Evolutionary conservation across 306 rosid species (phyloP).

Genomic region (Cicer chorassanicum): DNA sequence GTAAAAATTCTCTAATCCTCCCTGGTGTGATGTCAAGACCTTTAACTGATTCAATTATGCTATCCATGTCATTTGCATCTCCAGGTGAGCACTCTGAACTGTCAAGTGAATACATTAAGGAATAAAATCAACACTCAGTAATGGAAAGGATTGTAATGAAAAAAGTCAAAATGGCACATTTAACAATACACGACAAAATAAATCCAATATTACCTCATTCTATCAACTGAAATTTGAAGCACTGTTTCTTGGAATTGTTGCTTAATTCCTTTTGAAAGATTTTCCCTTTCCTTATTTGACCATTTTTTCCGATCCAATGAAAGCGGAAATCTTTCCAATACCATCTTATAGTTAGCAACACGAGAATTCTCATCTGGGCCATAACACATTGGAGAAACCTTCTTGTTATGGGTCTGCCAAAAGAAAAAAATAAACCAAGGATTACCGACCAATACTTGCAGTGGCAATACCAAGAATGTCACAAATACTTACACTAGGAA

Average conservation of each 20-base stretch:
- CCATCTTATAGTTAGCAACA: constrained; percentile 71
- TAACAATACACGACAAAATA: constrained; percentile 25
- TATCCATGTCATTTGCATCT: constrained; percentile 63
- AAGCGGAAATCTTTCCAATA: constrained; percentile 62
- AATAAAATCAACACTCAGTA: not conserved
- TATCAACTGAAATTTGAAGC: constrained; percentile 66
- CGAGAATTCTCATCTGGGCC: constrained; percentile 84
- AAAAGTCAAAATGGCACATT: constrained; percentile 31
- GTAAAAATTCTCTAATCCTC: constrained; percentile 66
- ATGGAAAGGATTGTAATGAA: constrained; percentile 18
- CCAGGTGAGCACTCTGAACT: constrained; percentile 57
- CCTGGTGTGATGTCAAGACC: constrained; percentile 64
- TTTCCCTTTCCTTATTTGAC: constrained; percentile 67
- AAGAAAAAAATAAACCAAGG: constrained; percentile 33
- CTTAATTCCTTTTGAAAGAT: constrained; percentile 79
- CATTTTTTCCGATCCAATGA: constrained; percentile 73
- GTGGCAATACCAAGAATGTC: constrained; percentile 2
- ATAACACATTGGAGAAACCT: constrained; percentile 55
- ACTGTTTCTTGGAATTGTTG: constrained; percentile 83
- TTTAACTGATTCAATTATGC: constrained; percentile 61
- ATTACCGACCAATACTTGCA: constrained; percentile 38
- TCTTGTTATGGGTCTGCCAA: constrained; percentile 58
- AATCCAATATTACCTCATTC: constrained; percentile 55
- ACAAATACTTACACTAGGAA: not conserved
- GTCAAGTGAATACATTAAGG: constrained; percentile 37